Conservation (phyloP, 2,329 filamentous ascomycete genomes). For the Penicillium fuscoglaucum region DNA sequence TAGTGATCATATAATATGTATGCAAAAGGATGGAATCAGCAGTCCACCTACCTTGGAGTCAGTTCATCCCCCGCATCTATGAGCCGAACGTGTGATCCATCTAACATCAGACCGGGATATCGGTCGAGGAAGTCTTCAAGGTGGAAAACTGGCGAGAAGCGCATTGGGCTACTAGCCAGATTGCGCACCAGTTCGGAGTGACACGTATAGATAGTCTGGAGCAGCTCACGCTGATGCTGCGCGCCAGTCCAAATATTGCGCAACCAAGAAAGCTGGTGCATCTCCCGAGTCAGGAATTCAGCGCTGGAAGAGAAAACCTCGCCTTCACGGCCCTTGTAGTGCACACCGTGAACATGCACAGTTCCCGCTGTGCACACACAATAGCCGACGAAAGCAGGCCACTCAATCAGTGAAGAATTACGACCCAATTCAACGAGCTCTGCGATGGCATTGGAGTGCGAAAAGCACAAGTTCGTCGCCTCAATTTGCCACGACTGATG, state of each 20-base stretch:
- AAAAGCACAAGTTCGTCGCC: slow-evolving; percentile 80
- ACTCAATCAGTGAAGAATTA: slow-evolving; percentile 72
- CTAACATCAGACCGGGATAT: slow-evolving; percentile 70
- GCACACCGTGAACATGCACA: slow-evolving; percentile 81
- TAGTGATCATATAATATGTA: not conserved
- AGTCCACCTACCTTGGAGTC: slow-evolving; percentile 15
- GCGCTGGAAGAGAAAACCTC: slow-evolving; percentile 64
- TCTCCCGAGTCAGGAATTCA: slow-evolving; percentile 73
- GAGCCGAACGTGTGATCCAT: slow-evolving; percentile 72
- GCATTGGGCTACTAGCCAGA: slow-evolving; percentile 65
- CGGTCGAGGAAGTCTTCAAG: slow-evolving; percentile 86
- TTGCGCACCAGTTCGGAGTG: slow-evolving; percentile 78
- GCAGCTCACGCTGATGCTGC: slow-evolving; percentile 75
- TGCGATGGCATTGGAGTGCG: slow-evolving; percentile 84
- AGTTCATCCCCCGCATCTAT: slow-evolving; percentile 63
- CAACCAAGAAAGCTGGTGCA: slow-evolving; percentile 75
- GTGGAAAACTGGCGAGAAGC: slow-evolving; percentile 77
- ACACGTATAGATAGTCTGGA: slow-evolving; percentile 75
- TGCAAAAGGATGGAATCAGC: not conserved
- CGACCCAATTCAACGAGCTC: slow-evolving; percentile 78
- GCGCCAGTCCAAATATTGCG: slow-evolving; percentile 74
- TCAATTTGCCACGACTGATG: slow-evolving; percentile 93
- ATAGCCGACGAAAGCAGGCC: slow-evolving; percentile 83
- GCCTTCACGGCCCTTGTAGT: slow-evolving; percentile 68
- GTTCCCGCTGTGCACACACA: slow-evolving; percentile 85